Base-by-base conservation (phyloP, 164 flowering plant species). In the Aristolochia californica region DNA sequence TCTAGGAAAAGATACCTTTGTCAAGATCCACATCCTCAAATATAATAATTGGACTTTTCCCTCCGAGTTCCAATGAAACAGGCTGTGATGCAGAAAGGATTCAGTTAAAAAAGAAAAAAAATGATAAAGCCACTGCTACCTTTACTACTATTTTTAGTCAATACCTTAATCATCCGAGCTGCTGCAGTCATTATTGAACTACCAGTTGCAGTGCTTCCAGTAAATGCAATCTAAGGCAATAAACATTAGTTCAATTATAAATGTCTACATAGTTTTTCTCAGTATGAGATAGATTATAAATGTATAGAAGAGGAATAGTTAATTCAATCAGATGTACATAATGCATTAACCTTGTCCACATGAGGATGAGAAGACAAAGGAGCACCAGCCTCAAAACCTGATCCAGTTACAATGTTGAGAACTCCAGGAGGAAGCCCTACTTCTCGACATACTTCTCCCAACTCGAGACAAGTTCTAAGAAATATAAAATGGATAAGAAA, bases 21-120 rank as follows among this genome's bases (percentile, higher is more conserved):
- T 87, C 93, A 61, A 90, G 77, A 64, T 90, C 97, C 65, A 85
- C 91, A 78, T 86, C 99, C 61, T 94, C 95, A 82, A 94, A 94
- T 47, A 94, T 85, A 62, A 94, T 52, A 40, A 94, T 84, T 17
- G 99, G 99, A 75, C 99, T 90, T 76, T 94, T 94, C 17, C 99
- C 99, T 61, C 99, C 99, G 65, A 94, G 99, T 72, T 94, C 99
- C 76, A 90, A 63, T 26, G 97, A 71, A 65, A 90, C 88, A 58
- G 99, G 97, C 99, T 94, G 83, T 67, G 62, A 70, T 27, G 56
- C 59, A 65, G 55, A 30, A 48, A 55, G 40, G 45, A 5, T 45
- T 22, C 22, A 58, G 53, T 43, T 8, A 38, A 22, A 34, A 53
- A 2, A 10, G 15, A 24, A 50, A 26, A 50, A 50, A 24, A 22